phyloP scores from a whole-genome alignment of 352 stramenopile species.

The Globisporangium mamillatum region DNA sequence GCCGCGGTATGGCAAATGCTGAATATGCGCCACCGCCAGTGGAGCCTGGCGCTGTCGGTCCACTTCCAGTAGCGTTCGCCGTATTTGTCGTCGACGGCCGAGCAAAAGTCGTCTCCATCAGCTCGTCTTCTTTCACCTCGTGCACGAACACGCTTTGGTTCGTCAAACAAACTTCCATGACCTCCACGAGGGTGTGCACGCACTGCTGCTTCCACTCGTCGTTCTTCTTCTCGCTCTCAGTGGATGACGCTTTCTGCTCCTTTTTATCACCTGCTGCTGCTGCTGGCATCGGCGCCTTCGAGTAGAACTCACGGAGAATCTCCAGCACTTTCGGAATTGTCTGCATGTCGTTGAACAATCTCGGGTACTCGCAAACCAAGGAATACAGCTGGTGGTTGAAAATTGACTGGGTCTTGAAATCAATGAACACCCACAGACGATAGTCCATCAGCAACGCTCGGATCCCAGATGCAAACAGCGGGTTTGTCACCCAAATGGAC shows the following conservation, averaged over 20 bases:
- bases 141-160: conserved; percentile 76
- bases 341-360: conserved; percentile 64
- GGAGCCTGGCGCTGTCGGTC: conserved; percentile 5
- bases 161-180: conserved; percentile 73
- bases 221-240: conserved; percentile 44
- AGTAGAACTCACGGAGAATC: conserved; percentile 59
- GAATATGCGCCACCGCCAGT: conserved; percentile 13
- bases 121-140: conserved; percentile 62
- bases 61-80: conserved; percentile 6
- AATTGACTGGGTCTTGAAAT: conserved; percentile 79
- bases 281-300: conserved; percentile 8
- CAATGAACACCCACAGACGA: conserved; percentile 52
- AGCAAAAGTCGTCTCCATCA: conserved; percentile 71
- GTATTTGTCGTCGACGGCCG: conserved; percentile 16
- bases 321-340: conserved; percentile 60
- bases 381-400: conserved; percentile 77
- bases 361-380: conserved; percentile 65
- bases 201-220: conserved; percentile 74
- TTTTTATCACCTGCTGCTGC: conserved; percentile 4
- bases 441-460: conserved; percentile 70
- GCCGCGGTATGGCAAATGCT: conserved; percentile 23
- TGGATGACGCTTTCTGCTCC: not conserved
- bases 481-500: conserved; percentile 72
- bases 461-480: conserved; percentile 66
- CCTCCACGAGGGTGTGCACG: conserved; percentile 69